Conservation (phyloP, 2,329 filamentous ascomycete species). For the Epichloe gansuensis region DNA sequence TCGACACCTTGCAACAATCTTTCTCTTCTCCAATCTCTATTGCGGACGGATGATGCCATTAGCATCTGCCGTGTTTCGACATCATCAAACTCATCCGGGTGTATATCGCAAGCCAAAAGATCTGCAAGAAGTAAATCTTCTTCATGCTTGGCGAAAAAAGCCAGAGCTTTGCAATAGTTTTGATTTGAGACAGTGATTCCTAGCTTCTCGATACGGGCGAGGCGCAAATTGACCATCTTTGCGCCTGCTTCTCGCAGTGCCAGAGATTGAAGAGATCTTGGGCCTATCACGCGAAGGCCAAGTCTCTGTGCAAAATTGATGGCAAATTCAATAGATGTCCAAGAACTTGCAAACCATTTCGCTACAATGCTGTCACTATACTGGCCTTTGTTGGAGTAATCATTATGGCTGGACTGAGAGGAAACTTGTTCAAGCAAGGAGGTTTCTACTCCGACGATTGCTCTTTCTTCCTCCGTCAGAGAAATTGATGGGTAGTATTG, state of each 20-base stretch:
- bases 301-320: slow-evolving; percentile 58
- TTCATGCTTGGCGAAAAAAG: slow-evolving; percentile 48
- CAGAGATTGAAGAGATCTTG: slow-evolving; percentile 65
- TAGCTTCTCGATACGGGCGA: slow-evolving; percentile 46
- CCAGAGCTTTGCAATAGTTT: slow-evolving; percentile 52
- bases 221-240: slow-evolving; percentile 41
- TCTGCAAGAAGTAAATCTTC: slow-evolving; percentile 36
- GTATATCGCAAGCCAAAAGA: slow-evolving; percentile 36
- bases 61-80: slow-evolving; percentile 26
- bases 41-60: slow-evolving; percentile 17
- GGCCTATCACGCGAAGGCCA: slow-evolving; percentile 59
- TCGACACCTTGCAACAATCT: slow-evolving; percentile 32
- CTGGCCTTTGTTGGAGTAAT: slow-evolving; percentile 8
- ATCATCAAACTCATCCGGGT: slow-evolving; percentile 44
- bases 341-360: slow-evolving; percentile 63
- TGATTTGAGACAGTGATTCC: slow-evolving; percentile 51
- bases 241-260: slow-evolving; percentile 49
- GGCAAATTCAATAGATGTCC: slow-evolving; percentile 59
- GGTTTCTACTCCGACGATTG: slow-evolving; percentile 6
- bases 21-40: slow-evolving; percentile 26
- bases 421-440: neutral
- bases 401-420: neutral
- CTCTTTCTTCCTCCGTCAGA: slow-evolving; percentile 26
- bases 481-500: slow-evolving; percentile 31
- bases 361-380: slow-evolving; percentile 49